These are phyloP conservation scores for Nannochloris sp. DNA, from an alignment of 139 green algal genomes.

Conservation along the genomic window DNA sequence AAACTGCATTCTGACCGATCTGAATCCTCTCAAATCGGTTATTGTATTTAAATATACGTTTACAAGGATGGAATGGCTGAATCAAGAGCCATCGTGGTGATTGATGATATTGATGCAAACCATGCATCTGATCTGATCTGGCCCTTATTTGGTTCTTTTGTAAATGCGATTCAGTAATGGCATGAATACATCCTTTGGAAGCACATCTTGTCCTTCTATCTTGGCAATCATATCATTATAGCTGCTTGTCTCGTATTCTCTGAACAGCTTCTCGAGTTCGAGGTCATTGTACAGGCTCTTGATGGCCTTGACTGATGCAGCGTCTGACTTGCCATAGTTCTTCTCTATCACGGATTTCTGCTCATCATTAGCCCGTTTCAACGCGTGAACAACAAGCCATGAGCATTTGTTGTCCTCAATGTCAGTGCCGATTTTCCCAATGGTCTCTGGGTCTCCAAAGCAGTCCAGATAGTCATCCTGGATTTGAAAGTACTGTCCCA, in stretches of 20 bases:
- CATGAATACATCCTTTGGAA: slow-evolving; percentile 79
- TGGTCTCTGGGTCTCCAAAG: slow-evolving; percentile 84
- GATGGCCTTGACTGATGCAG: slow-evolving; percentile 54
- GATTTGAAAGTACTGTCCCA: slow-evolving; percentile 96
- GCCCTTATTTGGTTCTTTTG: slow-evolving; percentile 81
- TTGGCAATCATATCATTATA: slow-evolving; percentile 40
- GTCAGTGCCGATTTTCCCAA: slow-evolving; percentile 97
- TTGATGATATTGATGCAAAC: not conserved
- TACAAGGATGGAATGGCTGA: no score
- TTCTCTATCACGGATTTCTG: slow-evolving; percentile 78
- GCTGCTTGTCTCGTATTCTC: slow-evolving; percentile 74
- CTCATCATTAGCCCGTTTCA: slow-evolving; percentile 59
- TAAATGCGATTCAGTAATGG: slow-evolving; percentile 91
- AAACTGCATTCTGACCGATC: not conserved
- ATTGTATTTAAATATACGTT: no score
- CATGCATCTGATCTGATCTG: not conserved
- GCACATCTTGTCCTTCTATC: slow-evolving; percentile 70
- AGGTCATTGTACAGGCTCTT: slow-evolving; percentile 88
- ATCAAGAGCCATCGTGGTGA: not conserved
- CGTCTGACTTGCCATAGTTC: slow-evolving; percentile 83
- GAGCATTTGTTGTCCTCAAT: slow-evolving; percentile 99
- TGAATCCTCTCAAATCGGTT: not conserved
- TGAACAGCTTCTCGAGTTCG: slow-evolving; percentile 71
- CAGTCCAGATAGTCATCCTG: slow-evolving; percentile 98
- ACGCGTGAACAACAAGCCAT: slow-evolving; percentile 91